A percentile compares a stretch with the other conserved stretches of the same genome.
These are phyloP conservation scores for Sordaria brevicollis DNA, from an alignment of 495 filamentous ascomycete species.

Conservation along the genomic window DNA sequence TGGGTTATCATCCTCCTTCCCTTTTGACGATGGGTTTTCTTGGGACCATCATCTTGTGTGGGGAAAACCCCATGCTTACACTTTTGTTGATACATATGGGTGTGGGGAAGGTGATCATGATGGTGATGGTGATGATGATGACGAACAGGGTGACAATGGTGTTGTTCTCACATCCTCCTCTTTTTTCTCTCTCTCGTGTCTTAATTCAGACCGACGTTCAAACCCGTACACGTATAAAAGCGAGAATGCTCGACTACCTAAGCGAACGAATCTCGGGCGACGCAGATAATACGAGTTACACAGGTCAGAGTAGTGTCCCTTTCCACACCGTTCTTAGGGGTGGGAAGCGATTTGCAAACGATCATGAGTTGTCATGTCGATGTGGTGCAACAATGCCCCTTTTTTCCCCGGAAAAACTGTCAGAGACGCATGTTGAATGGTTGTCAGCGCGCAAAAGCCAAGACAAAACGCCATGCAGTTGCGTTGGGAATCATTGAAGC, in stretches of 20 bases:
- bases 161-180: background rate
- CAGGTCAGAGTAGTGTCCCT: background rate
- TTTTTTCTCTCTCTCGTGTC: background rate
- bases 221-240: background rate
- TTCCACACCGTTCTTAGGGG: background rate
- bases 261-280: background rate
- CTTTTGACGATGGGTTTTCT: background rate
- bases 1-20: background rate
- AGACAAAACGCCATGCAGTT: background rate
- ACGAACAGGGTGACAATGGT: background rate
- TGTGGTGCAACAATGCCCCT: background rate
- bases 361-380: background rate
- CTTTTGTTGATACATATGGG: background rate
- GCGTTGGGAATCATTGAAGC: background rate
- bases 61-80: background rate
- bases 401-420: background rate
- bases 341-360: background rate
- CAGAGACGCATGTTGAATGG: background rate
- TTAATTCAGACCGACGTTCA: background rate
- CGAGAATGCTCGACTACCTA: background rate
- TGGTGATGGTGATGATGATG: background rate
- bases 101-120: background rate
- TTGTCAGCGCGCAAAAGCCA: background rate
- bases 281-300: background rate
- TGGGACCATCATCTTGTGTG: background rate